Conservation (phyloP, 192 early-diverging fungal species). For the Entomortierella lignicola region DNA sequence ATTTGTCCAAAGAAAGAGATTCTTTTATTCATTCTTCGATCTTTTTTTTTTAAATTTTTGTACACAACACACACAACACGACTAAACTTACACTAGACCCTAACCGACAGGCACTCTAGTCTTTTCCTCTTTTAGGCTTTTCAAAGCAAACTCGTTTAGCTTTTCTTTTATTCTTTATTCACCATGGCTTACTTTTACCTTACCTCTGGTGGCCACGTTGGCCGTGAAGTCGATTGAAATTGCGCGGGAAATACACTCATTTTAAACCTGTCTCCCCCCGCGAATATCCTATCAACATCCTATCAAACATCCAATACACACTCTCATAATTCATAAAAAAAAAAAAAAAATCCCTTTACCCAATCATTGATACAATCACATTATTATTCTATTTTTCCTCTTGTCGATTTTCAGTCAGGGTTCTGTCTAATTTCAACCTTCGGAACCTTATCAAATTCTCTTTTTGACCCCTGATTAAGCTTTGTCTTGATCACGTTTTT, state of each 20-base stretch:
- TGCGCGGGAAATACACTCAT: constrained; percentile 26
- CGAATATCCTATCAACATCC: not conserved
- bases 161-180: constrained; percentile 14
- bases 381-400: no score
- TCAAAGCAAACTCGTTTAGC: not conserved
- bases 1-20: not conserved
- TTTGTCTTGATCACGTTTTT: constrained; percentile 15
- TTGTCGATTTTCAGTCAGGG: no score
- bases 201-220: constrained; percentile 55
- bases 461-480: no score
- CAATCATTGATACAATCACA: not conserved
- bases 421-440: constrained; percentile 11
- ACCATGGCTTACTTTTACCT: constrained; percentile 55
- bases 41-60: constrained; percentile 16
- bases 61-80: not conserved
- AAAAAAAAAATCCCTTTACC: not conserved
- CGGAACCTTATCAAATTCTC: constrained; percentile 20
- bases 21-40: not conserved
- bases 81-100: constrained; percentile 38
- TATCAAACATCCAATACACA: not conserved
- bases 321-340: not conserved
- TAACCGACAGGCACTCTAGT: constrained; percentile 53
- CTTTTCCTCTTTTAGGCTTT: constrained; percentile 4
- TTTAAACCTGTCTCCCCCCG: constrained; percentile 17
- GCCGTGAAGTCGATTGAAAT: constrained; percentile 52